phyloP scores from a whole-genome alignment of 2,329 filamentous ascomycete species.

The Colletotrichum australisinense region DNA sequence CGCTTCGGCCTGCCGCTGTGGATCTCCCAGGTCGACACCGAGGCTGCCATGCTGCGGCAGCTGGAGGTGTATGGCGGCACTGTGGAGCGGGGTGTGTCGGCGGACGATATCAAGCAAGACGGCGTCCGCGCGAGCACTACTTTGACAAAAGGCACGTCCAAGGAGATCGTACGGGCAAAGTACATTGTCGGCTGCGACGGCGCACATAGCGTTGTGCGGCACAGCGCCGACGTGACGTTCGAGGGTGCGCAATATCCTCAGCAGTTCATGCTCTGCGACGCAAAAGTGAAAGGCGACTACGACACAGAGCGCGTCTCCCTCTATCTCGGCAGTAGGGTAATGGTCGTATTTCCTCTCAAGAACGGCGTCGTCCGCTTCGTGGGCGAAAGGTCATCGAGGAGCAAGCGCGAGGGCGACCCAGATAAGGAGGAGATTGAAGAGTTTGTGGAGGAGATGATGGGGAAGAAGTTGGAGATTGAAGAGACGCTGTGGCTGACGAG shows the following conservation, averaged over 20 bases:
- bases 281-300: slow-evolving; percentile 41
- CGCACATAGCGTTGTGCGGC: slow-evolving; percentile 56
- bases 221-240: slow-evolving; percentile 50
- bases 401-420: slow-evolving; percentile 14
- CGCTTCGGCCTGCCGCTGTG: slow-evolving; percentile 45
- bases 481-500: slow-evolving; percentile 54
- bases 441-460: slow-evolving; percentile 43
- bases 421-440: slow-evolving; percentile 35
- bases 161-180: slow-evolving; percentile 44
- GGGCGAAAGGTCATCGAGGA: slow-evolving; percentile 30
- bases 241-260: slow-evolving; percentile 55
- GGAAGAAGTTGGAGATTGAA: slow-evolving; percentile 41
- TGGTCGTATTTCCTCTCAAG: slow-evolving; percentile 48
- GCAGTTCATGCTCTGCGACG: slow-evolving; percentile 57
- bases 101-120: slow-evolving; percentile 45
- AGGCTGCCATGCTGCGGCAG: slow-evolving; percentile 45
- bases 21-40: slow-evolving; percentile 49
- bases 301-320: slow-evolving; percentile 38
- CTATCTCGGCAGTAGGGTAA: slow-evolving; percentile 47
- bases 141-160: slow-evolving; percentile 37
- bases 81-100: slow-evolving; percentile 45
- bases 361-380: slow-evolving; percentile 43
- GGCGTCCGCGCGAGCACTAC: slow-evolving; percentile 42
- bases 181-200: slow-evolving; percentile 62
- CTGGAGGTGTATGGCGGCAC: slow-evolving; percentile 40